A percentile compares a stretch with the other conserved stretches of the same genome.
Evolutionary conservation across 208 protist genomes (phyloP).

Genomic region (Strigomonas culicis): DNA sequence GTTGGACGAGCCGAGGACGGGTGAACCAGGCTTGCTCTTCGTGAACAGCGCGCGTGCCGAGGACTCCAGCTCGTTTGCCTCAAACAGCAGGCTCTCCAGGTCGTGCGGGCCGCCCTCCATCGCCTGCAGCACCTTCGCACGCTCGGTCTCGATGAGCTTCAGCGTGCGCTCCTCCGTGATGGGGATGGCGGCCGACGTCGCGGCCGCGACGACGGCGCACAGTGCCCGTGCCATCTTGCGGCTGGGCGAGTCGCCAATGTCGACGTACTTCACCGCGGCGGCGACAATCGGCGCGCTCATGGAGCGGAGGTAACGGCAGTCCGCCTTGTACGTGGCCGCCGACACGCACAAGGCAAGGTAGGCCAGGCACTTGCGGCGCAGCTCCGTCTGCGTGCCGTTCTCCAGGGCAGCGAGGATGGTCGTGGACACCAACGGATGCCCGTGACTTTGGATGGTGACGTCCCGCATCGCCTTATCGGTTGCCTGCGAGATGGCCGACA

Average conservation of each 20-base stretch:
- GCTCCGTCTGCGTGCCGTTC: slow-evolving; percentile 64
- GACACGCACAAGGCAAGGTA: slow-evolving; percentile 73
- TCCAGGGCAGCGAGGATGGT: slow-evolving; percentile 42
- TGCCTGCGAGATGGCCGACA: slow-evolving; percentile 65
- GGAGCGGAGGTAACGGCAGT: slow-evolving; percentile 11
- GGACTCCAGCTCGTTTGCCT: slow-evolving; percentile 44
- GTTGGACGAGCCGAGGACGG: too few species aligned
- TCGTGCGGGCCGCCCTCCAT: slow-evolving; percentile 31
- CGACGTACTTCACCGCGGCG: slow-evolving; percentile 42
- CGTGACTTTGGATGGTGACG: slow-evolving; percentile 53
- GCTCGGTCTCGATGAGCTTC: slow-evolving; percentile 56
- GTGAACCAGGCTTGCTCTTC: too few species aligned
- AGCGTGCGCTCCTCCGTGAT: slow-evolving; percentile 43
- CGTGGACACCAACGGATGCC: slow-evolving; percentile 34
- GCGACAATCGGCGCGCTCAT: slow-evolving; percentile 14
- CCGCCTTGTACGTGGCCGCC: slow-evolving; percentile 11
- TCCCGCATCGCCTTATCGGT: slow-evolving; percentile 62
- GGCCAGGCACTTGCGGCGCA: slow-evolving; percentile 71
- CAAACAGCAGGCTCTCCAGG: slow-evolving; percentile 51
- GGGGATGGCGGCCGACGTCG: slow-evolving; percentile 4
- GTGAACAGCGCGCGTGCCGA: too few species aligned
- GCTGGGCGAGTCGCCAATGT: slow-evolving; percentile 61
- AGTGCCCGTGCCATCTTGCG: slow-evolving; percentile 80
- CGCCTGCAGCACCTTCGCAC: slow-evolving; percentile 28
- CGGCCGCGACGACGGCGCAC: slow-evolving; percentile 50